These are phyloP conservation scores for Cynara cardunculus DNA, from an alignment of 129 eudicot genomes.

Conservation along the genomic window DNA sequence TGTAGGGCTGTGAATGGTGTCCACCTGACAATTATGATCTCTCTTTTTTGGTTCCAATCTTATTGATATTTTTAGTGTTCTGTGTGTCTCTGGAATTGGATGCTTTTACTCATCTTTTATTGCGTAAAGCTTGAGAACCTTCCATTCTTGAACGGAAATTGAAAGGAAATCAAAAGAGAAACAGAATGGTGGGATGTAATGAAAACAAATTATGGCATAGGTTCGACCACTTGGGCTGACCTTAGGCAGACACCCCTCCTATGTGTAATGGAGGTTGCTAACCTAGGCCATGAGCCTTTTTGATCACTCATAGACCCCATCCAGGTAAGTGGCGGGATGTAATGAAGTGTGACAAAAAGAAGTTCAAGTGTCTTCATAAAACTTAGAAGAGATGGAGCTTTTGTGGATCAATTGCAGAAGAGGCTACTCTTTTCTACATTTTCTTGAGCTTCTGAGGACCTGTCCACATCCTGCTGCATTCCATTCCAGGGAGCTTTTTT, in stretches of 20 bases:
- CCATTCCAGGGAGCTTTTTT: not conserved
- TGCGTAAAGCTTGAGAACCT: not conserved
- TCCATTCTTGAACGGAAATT: not conserved
- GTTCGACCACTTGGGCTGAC: conserved; percentile 41
- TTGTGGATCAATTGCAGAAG: not conserved
- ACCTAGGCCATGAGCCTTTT: too few relatives aligned
- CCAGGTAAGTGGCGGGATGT: too few relatives aligned
- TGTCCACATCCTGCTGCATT: not conserved
- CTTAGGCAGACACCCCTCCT: conserved; percentile 10
- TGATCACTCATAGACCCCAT: too few relatives aligned
- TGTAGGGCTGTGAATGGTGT: not conserved
- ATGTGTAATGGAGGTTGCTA: too few relatives aligned
- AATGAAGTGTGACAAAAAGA: not conserved
- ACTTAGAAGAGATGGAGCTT: not conserved
- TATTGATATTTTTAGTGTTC: not conserved
- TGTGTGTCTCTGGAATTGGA: not conserved
- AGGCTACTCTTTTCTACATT: not conserved
- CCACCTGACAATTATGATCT: not conserved
- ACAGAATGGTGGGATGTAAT: not conserved
- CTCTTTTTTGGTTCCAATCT: not conserved
- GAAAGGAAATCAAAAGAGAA: not conserved
- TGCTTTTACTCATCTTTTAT: not conserved
- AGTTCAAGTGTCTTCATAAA: not conserved
- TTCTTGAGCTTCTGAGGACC: not conserved
- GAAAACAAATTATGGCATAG: conserved; percentile 37